phyloP scores from a whole-genome alignment of 2,329 filamentous ascomycete genomes.

The Alternaria hordeiaustralica region DNA sequence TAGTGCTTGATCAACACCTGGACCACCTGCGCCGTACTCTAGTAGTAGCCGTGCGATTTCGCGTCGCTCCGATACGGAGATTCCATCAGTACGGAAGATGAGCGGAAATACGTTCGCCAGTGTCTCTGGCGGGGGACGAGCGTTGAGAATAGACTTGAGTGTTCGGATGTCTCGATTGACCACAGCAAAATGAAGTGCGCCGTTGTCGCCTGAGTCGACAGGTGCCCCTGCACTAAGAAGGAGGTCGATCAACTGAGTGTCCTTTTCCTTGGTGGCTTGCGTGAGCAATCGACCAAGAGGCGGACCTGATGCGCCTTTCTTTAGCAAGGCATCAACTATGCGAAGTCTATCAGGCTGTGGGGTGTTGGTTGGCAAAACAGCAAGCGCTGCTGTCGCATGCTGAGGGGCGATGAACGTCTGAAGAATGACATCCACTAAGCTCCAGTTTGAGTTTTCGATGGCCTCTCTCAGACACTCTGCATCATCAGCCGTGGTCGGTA shows the following conservation, averaged over 20 bases:
- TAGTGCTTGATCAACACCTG: slow-evolving; percentile 39
- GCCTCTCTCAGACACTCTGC: slow-evolving; percentile 40
- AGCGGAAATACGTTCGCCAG: slow-evolving; percentile 34
- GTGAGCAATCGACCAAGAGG: slow-evolving; percentile 37
- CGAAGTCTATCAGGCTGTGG: slow-evolving; percentile 32
- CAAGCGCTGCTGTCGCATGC: slow-evolving; percentile 39
- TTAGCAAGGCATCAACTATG: slow-evolving; percentile 32
- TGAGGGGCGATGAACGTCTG: slow-evolving; percentile 28
- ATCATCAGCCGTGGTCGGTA: slow-evolving; percentile 36
- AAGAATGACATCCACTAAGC: slow-evolving; percentile 34
- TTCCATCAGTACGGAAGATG: slow-evolving; percentile 17
- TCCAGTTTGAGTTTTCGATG: slow-evolving; percentile 38
- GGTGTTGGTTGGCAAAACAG: slow-evolving; percentile 25
- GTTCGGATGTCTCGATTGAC: slow-evolving; percentile 30
- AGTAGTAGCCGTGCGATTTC: slow-evolving; percentile 31
- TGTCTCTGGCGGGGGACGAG: slow-evolving; percentile 26
- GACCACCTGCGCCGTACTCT: slow-evolving; percentile 33
- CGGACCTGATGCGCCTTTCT: slow-evolving; percentile 37
- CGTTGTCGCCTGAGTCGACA: slow-evolving; percentile 24
- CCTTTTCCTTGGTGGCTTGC: slow-evolving; percentile 38
- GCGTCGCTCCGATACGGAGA: slow-evolving; percentile 30
- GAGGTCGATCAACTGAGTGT: slow-evolving; percentile 34
- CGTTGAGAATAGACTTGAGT: slow-evolving; percentile 28
- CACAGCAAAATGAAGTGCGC: slow-evolving; percentile 32
- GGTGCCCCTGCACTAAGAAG: slow-evolving; percentile 37